Evolutionary conservation across 2,329 filamentous ascomycete genomes (phyloP), one percentile per base, ranked within the genome.

Genomic region (Arthrobotrys entomopaga): DNA sequence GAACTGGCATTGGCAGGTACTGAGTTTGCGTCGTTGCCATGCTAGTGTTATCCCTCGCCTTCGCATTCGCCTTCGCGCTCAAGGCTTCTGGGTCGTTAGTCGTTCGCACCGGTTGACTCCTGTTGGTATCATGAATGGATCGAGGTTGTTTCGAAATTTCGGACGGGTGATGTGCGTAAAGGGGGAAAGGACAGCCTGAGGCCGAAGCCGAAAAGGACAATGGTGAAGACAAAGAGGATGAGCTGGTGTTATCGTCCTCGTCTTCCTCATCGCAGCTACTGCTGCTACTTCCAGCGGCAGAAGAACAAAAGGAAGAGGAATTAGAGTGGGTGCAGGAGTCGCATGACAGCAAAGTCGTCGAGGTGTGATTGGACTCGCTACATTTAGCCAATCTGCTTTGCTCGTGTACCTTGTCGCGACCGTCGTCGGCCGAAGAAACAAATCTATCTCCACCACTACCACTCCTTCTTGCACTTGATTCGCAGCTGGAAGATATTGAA

Each of bases 311-410:
- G 16, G 16, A 19, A 34, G 40, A 15, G 20, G 38, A 48, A 42
- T 43, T 59, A 43, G 65, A n/a, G 52, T 6, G 19, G 24, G 13
- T 8, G 1, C 13, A 13, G 53, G 53, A 63, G 65, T 70, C 65
- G 65, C 58, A 70, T 70, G 65, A 70, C 65, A 70, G 65, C 58
- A 58, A 70, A 56, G 52, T 24, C 26, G 42, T 42, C 8, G 54
- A 40, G 22, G 13, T 43, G 42, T 60, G 46, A 67, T 53, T 67
- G 48, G 54, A 15, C 34, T 49, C 49, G 20, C 22, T 20, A 42
- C 29, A 10, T 34, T 34, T 34, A 34, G 29, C 29, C 29, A 34
- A 34, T 34, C 29, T 10, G 7, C 29, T 34, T 34, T 34, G 29
- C 29, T 34, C 29, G 5, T 34, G 29, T 34, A 16, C 26, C 10